Base-by-base conservation (phyloP, 495 filamentous ascomycete species). In the Evansstolkia leycettana region DNA sequence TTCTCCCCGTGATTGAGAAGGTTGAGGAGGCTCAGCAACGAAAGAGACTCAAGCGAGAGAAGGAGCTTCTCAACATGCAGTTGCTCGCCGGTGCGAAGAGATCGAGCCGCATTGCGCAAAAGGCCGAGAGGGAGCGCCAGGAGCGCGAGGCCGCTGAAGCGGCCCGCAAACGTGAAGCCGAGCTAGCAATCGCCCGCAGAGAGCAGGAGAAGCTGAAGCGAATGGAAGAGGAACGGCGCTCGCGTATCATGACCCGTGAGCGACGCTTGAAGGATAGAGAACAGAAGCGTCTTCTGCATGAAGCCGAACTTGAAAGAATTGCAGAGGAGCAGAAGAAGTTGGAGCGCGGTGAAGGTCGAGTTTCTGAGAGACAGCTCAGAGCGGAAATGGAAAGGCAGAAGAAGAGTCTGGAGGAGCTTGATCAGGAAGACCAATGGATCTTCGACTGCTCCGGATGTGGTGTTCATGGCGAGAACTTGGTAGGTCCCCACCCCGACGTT, bases 381-480 rank as follows among this genome's bases (percentile, higher is more conserved):
- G 75, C 75, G 4, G 80, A 89, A 48, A 76, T 87, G 39, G 83
- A 85, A 39, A 76, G 69, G 53, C 80, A 76, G 25, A 75, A 79
- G 54, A 77, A 64, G 57, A 80, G 77, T 23, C 55, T 94, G 23
- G 71, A 79, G 33, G 73, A 82, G 33, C 63, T 92, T 12, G 69
- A 71, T 1, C 74, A 87, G 47, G 80, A 89, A 32, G 84, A 86
- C 9, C 75, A 89, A 34, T 95, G 90, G 90, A 69, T 85, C 19
- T 96, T 98, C 50, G 90, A 96, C 50, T 98, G 90, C 56, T 67
- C 73, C 17, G 71, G 80, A 10, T 98, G 90, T 56, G 86, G 86
- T 17, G 72, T 82, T 17, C 78, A 94, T 55, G 89, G 90, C 27
- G 78, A 90, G 47, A 79, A 93, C 43, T 36, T 80, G 45, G 75